Evolutionary conservation across 768 basidiomycete genomes (phyloP).

Genomic region (Lactarius hatsudake): DNA sequence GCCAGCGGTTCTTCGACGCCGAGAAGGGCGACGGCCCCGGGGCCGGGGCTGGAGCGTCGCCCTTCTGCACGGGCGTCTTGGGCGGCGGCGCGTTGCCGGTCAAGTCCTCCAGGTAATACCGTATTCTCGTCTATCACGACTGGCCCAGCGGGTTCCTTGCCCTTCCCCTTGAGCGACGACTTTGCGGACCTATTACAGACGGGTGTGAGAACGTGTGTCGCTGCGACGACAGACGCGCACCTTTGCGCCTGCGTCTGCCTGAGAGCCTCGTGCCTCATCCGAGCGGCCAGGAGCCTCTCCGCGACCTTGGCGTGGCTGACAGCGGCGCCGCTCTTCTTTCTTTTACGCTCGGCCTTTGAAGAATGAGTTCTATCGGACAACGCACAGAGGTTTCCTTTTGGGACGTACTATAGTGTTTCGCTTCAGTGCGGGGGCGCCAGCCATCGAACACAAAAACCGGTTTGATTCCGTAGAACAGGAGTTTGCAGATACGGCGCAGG

Average conservation of each 20-base stretch:
- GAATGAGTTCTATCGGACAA: background rate
- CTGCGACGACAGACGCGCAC: constrained; percentile 40
- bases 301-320: constrained; percentile 83
- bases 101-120: constrained; percentile 91
- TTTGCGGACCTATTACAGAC: constrained; percentile 14
- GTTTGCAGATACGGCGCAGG: constrained; percentile 85
- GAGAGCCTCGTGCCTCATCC: constrained; percentile 86
- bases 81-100: constrained; percentile 49
- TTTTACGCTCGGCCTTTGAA: constrained; percentile 75
- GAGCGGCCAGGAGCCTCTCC: constrained; percentile 88
- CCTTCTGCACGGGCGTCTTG: constrained; percentile 30
- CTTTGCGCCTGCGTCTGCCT: constrained; percentile 49
- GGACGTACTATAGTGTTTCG: constrained; percentile 76
- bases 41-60: constrained; percentile 32
- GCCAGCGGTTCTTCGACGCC: constrained; percentile 59
- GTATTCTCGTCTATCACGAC: constrained; percentile 65
- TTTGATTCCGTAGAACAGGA: constrained; percentile 95
- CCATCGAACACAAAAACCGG: constrained; percentile 99
- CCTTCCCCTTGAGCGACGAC: constrained; percentile 41
- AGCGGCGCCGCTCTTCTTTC: constrained; percentile 88
- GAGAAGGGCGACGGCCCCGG: constrained; percentile 47
- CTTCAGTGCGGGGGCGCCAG: constrained; percentile 89
- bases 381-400: background rate
- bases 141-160: constrained; percentile 44
- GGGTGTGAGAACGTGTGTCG: background rate